Conservation (phyloP, 306 rosid genomes). For the Abrus precatorius region DNA sequence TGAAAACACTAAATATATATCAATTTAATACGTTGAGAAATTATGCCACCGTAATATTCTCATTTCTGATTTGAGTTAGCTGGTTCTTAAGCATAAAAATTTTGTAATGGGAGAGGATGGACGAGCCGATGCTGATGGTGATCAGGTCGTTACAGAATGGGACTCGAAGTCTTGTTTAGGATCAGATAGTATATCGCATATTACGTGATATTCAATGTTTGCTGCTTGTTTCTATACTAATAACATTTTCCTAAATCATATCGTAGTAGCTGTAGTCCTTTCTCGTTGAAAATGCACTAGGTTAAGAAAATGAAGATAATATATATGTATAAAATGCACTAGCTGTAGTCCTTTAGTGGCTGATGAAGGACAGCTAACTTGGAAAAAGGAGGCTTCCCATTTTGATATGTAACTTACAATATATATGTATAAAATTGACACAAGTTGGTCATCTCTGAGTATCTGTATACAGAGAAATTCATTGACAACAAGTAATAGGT, state of each 20-base stretch:
- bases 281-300: neutral
- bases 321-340: too few relatives aligned
- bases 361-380: constrained; percentile 19
- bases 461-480: constrained; percentile 41
- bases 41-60: constrained; percentile 24
- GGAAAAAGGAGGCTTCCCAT: constrained; percentile 1
- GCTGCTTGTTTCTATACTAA: neutral
- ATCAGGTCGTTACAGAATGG: neutral
- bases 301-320: neutral
- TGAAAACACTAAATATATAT: constrained; percentile 33
- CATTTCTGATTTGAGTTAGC: constrained; percentile 8
- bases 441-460: constrained; percentile 41
- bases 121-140: neutral
- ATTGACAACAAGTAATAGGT: constrained; percentile 20
- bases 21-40: constrained; percentile 26
- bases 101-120: neutral
- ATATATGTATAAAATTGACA: constrained; percentile 7
- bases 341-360: neutral
- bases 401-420: constrained; percentile 17
- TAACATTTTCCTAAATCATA: neutral
- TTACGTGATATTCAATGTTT: neutral
- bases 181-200: neutral
- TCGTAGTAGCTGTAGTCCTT: neutral
- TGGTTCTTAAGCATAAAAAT: constrained; percentile 9
- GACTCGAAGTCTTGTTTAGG: neutral